Evolutionary conservation across 306 rosid genomes (phyloP).

Genomic region (Calophaca sinica): DNA sequence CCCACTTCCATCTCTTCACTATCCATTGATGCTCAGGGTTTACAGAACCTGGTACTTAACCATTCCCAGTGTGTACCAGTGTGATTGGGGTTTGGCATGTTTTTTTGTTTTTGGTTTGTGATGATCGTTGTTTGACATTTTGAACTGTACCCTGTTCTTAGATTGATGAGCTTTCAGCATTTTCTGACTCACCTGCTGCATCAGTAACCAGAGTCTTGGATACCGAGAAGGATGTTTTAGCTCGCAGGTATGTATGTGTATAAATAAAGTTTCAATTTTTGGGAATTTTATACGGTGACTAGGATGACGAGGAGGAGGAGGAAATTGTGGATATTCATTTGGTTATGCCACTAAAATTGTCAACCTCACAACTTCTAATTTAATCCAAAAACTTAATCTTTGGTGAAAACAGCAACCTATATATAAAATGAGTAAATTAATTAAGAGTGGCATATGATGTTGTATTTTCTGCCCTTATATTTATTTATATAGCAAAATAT

Average conservation of each 20-base stretch:
- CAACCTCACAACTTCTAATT: not conserved
- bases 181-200: slow-evolving; percentile 87
- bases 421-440: too few relatives aligned
- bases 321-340: not conserved
- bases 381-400: not conserved
- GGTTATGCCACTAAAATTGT: not conserved
- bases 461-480: slow-evolving; percentile 8
- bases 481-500: not conserved
- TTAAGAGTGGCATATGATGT: slow-evolving; percentile 1
- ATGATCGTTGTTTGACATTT: slow-evolving; percentile 34
- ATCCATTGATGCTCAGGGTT: too few relatives aligned
- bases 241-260: slow-evolving; percentile 61
- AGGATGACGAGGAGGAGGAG: slow-evolving; percentile 6
- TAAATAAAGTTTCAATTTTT: not conserved
- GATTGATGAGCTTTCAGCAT: slow-evolving; percentile 86
- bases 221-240: slow-evolving; percentile 83
- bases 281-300: not conserved
- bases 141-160: slow-evolving; percentile 38
- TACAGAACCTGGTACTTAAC: too few relatives aligned
- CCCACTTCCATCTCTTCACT: too few relatives aligned
- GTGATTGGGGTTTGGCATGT: too few relatives aligned
- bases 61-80: too few relatives aligned
- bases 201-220: slow-evolving; percentile 90
- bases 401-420: slow-evolving; percentile 7
- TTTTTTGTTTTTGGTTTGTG: not conserved